Base-by-base conservation (phyloP, 495 filamentous ascomycete species). In the Elasticomyces elasticus region DNA sequence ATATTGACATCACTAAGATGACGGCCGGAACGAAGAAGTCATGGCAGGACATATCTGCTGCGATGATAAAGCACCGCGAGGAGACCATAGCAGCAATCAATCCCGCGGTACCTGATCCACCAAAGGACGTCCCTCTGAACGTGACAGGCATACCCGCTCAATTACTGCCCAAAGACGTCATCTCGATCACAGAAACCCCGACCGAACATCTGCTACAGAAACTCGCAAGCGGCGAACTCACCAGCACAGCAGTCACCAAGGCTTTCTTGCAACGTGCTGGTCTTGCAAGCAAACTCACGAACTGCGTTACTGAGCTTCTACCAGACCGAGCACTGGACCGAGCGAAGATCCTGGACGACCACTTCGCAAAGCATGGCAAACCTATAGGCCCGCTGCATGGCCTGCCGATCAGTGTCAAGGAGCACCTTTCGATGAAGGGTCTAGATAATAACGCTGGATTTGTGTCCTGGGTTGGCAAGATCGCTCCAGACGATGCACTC, bases 341-440 rank as follows among this genome's bases (percentile, higher is more conserved):
- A 4, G 69, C 69, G 11, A 45, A 62, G 13, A 61, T 63, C 23
- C 62, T 71, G 2, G 69, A 72, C 42, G 45, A 57, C 37, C 67
- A 72, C 54, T 47, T 66, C 25, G 27, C 56, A 0, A 31, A 53
- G 20, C 55, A 70, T 38, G 49, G 52, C 5, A 72, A 71, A 42
- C 67, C 73, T 5, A 56, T 77, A 15, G 83, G 83, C 0, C 82
- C 81, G 2, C 67, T 87, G 0, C 83, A 87, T 54, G 84, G 84
- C 17, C 54, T 87, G 7, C 83, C 83, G 0, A 79, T 86, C 23
- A 80, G 76, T 22, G 72, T 85, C 10, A 87, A 87, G 65, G 83
- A 86, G 62, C 72, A 79, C 51, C 72, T 84, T 49, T 71, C 71
- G 25, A 74, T 87, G 24, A 71, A 79, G 58, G 80, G 74, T 2